Base-by-base conservation (phyloP, 495 filamentous ascomycete genomes). In the Patellaria atrata region DNA sequence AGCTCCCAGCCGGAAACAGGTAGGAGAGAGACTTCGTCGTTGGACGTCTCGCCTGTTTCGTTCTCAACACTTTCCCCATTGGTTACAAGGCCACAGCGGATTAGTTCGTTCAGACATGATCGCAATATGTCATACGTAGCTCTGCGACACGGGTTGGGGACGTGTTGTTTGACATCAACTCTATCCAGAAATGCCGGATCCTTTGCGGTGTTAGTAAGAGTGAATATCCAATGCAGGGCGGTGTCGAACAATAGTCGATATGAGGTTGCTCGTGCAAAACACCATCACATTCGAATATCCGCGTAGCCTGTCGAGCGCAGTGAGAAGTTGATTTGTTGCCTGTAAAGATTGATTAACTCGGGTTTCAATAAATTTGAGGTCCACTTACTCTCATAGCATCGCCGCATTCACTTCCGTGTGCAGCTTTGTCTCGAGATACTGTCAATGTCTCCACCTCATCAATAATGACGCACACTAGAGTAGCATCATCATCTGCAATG, bases 381-480 rank as follows among this genome's bases (percentile, higher is more conserved):
- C n/a, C 22, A 37, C 45, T 32, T 41, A 66, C 64, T 34, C 69
- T 53, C 21, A 71, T 41, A 11, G 60, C 50, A 40, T 67, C 69
- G 11, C 50, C 55, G 4, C 64, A 66, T 43, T 73, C 69, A 34
- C 57, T 60, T 15, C 55, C 51, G 27, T 21, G 50, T 3, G 53
- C 44, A n/a, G 61, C 52, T 17, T 55, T 53, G 30, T 63, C 58
- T 22, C 67, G 61, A 4, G 54, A 51, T 22, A 60, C 51, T 19
- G 66, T 58, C 13, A 74, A 45, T 19, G 59, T 70, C 38, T 74
- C 70, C 9, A 74, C 59, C 31, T 71, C 68, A 43, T 73, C 70
- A 34, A 74, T 61, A 10, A 74, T 37, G 1, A 74, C 56, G 26
- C 60, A 62, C 10, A 70, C 45, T 27, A 73, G 58, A 3, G 54